These are phyloP conservation scores for Violaceomyces palustris DNA, from an alignment of 1,284 basidiomycete species.

Conservation along the genomic window DNA sequence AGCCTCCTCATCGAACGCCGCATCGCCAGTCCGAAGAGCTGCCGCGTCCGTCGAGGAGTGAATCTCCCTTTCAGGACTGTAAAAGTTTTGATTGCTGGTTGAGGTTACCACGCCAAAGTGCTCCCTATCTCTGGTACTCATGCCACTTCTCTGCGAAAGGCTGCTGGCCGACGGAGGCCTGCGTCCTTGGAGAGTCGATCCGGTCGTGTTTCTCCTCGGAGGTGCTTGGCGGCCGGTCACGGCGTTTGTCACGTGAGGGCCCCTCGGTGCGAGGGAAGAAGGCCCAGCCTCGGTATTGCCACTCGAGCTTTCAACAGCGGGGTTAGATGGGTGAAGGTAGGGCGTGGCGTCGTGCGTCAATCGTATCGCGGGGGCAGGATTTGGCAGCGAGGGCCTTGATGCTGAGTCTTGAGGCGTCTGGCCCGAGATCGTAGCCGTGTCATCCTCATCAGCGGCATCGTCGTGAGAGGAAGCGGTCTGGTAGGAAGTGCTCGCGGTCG, in stretches of 20 bases:
- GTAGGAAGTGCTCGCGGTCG: conserved; percentile 24
- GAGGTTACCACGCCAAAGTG: conserved; percentile 14
- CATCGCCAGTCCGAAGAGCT: conserved; percentile 39
- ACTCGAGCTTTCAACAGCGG: neutral
- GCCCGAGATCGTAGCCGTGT: no score
- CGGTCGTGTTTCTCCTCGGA: conserved; percentile 33
- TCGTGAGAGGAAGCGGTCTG: conserved; percentile 22
- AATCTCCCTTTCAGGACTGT: conserved; percentile 11
- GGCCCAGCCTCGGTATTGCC: neutral
- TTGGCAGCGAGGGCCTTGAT: neutral
- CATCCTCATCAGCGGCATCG: conserved; percentile 8
- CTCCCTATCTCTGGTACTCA: conserved; percentile 27
- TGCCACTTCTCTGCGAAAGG: conserved; percentile 7
- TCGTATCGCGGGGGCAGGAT: conserved; percentile 18
- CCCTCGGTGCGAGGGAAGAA: neutral
- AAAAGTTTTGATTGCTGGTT: conserved; percentile 13
- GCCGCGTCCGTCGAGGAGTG: conserved; percentile 12
- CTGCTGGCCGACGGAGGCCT: conserved; percentile 18
- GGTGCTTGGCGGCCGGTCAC: neutral
- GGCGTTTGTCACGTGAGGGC: neutral
- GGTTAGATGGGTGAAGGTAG: conserved; percentile 4
- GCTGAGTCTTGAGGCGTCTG: conserved; percentile 4
- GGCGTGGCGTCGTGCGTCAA: conserved; percentile 25
- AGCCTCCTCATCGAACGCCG: conserved; percentile 48
- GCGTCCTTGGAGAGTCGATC: conserved; percentile 20